These are phyloP conservation scores for Toxoplasma gondii DNA, from an alignment of 169 alveolate species.

Conservation along the genomic window DNA sequence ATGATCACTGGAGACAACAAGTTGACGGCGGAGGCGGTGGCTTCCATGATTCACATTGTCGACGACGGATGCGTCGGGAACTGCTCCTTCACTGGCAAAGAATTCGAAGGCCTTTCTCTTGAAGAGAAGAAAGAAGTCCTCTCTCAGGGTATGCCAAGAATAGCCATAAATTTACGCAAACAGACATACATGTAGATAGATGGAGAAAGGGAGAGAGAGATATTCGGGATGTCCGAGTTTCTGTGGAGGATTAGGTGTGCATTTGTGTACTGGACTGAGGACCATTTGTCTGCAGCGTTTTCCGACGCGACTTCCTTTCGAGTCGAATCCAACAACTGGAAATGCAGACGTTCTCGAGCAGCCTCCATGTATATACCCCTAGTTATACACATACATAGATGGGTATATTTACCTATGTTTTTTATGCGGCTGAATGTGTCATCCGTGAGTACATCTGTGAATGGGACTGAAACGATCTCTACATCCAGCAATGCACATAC, in stretches of 20 bases:
- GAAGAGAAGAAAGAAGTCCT: conserved; percentile 79
- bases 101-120: conserved; percentile 90
- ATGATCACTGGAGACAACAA: conserved; percentile 99
- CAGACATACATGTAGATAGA: background rate
- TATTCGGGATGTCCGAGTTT: background rate
- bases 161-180: background rate
- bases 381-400: background rate
- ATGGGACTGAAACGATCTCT: too few relatives aligned
- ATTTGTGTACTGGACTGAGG: too few relatives aligned
- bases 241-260: background rate
- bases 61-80: conserved; percentile 40
- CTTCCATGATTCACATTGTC: conserved; percentile 94
- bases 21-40: conserved; percentile 99
- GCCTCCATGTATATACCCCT: too few relatives aligned
- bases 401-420: too few relatives aligned
- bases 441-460: too few relatives aligned
- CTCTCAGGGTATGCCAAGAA: conserved; percentile 33
- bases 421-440: too few relatives aligned
- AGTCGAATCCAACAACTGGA: too few relatives aligned
- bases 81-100: conserved; percentile 93
- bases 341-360: too few relatives aligned
- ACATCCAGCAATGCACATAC: background rate
- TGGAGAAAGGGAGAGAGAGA: background rate
- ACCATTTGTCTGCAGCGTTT: too few relatives aligned
- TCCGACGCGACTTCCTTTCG: too few relatives aligned